These are phyloP conservation scores for Penicillium polonicum DNA, from an alignment of 2,329 filamentous ascomycete species.

Conservation along the genomic window DNA sequence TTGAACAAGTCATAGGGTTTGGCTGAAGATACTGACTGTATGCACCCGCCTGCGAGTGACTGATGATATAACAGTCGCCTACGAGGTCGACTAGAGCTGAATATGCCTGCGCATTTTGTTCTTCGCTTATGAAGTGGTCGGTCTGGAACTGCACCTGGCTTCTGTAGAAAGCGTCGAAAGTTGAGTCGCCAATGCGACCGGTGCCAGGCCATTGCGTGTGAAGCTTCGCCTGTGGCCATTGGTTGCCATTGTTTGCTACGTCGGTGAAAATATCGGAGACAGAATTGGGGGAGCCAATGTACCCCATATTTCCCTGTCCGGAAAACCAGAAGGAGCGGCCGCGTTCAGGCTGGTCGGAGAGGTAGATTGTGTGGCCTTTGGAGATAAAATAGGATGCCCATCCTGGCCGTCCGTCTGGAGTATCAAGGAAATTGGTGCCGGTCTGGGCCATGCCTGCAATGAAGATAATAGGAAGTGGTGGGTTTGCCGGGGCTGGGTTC, in stretches of 20 bases:
- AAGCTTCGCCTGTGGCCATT: conserved; percentile 37
- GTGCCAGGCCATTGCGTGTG: conserved; percentile 45
- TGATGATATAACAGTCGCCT: conserved; percentile 36
- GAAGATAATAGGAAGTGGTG: conserved; percentile 3
- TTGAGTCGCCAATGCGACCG: conserved; percentile 31
- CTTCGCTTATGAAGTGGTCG: conserved; percentile 21
- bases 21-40: conserved; percentile 14
- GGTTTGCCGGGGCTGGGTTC: background rate
- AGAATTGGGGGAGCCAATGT: background rate
- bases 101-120: conserved; percentile 15
- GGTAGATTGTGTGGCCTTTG: conserved; percentile 4
- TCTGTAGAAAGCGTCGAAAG: conserved; percentile 31
- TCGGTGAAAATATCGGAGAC: conserved; percentile 5
- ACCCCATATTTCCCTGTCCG: background rate
- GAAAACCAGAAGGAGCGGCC: conserved; percentile 1
- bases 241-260: conserved; percentile 8
- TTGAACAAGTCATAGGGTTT: background rate
- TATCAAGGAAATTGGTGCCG: conserved; percentile 5
- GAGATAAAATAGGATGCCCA: conserved; percentile 4
- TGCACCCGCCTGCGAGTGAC: conserved; percentile 52
- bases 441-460: conserved; percentile 2
- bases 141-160: conserved; percentile 7
- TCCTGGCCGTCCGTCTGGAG: conserved; percentile 4
- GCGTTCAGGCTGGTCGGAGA: conserved; percentile 3
- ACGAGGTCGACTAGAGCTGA: conserved; percentile 28